A percentile compares a stretch with the other conserved stretches of the same genome.
Evolutionary conservation across 805 yeast species (phyloP).

Genomic region (Hanseniaspora pseudoguilliermondii): DNA sequence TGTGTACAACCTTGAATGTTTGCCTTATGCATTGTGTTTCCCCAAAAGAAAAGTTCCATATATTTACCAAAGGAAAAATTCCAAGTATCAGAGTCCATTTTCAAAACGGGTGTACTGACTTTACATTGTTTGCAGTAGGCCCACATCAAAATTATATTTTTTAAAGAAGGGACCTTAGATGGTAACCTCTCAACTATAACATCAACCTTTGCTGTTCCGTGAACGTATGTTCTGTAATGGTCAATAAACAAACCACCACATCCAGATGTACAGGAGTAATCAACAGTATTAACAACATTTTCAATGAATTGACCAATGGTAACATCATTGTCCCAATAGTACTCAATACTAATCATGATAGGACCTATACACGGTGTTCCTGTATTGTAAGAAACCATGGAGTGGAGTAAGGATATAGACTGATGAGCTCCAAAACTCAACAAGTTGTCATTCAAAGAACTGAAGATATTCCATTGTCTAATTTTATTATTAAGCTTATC

Average conservation of each 20-base stretch:
- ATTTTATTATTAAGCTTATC: conserved; percentile 25
- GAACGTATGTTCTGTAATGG: conserved; percentile 79
- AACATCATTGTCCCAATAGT: conserved; percentile 80
- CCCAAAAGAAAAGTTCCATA: conserved; percentile 75
- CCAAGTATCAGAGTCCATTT: conserved; percentile 79
- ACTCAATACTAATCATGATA: conserved; percentile 67
- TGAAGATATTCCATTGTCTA: conserved; percentile 60
- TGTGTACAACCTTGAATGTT: conserved; percentile 62
- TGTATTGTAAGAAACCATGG: conserved; percentile 68
- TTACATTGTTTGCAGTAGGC: conserved; percentile 75
- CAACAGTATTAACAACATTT: conserved; percentile 55
- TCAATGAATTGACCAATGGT: conserved; percentile 84
- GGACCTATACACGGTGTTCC: conserved; percentile 94
- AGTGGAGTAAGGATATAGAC: conserved; percentile 61
- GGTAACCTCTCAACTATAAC: conserved; percentile 54
- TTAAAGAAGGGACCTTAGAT: conserved; percentile 44
- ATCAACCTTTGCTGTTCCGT: conserved; percentile 73
- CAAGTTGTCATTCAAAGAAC: conserved; percentile 40
- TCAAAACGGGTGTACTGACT: conserved; percentile 58
- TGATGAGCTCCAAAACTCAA: conserved; percentile 66
- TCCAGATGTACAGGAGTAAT: conserved; percentile 60
- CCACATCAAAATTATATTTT: conserved; percentile 75
- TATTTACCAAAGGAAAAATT: conserved; percentile 88
- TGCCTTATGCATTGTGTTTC: conserved; percentile 39
- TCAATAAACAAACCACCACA: conserved; percentile 60